phyloP scores from a whole-genome alignment of 1,284 basidiomycete genomes.

The Leccinum colubrinum region DNA sequence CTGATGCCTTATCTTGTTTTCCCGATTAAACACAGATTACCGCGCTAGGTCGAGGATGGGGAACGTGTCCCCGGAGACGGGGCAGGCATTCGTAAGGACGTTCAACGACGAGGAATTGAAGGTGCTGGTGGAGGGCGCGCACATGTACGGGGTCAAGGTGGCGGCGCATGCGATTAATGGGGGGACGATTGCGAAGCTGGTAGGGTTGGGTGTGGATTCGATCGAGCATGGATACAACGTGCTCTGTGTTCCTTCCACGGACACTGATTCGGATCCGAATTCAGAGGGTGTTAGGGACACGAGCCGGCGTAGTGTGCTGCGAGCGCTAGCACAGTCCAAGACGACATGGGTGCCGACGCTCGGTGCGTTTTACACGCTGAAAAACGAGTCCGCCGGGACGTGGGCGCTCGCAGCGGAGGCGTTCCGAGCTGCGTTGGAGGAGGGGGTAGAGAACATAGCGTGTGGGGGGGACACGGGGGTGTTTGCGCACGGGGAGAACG shows the following conservation, averaged over 20 bases:
- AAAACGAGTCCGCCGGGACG: constrained; percentile 12
- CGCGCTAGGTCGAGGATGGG: constrained; percentile 43
- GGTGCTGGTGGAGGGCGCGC: constrained; percentile 51
- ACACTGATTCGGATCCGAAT: neutral
- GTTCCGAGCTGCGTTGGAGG: constrained; percentile 46
- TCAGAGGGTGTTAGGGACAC: neutral
- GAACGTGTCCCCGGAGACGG: constrained; percentile 39
- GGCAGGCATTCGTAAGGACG: constrained; percentile 36
- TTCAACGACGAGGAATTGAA: constrained; percentile 50
- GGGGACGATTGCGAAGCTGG: constrained; percentile 37
- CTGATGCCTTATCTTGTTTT: neutral
- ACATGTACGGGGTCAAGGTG: constrained; percentile 54
- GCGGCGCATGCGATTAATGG: constrained; percentile 53
- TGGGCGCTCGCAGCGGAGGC: constrained; percentile 42
- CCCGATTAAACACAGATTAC: constrained; percentile 42
- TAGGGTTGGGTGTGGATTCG: constrained; percentile 42
- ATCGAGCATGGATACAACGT: constrained; percentile 47
- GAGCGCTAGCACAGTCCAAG: constrained; percentile 26
- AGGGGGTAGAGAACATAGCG: constrained; percentile 47
- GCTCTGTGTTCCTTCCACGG: constrained; percentile 5
- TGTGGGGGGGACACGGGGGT: constrained; percentile 65
- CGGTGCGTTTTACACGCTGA: constrained; percentile 44
- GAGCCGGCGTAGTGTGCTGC: constrained; percentile 19
- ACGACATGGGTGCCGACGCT: constrained; percentile 63
- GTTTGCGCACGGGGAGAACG: constrained; percentile 48